Base-by-base conservation (phyloP, 2,329 filamentous ascomycete species). In the Exophiala sp. region DNA sequence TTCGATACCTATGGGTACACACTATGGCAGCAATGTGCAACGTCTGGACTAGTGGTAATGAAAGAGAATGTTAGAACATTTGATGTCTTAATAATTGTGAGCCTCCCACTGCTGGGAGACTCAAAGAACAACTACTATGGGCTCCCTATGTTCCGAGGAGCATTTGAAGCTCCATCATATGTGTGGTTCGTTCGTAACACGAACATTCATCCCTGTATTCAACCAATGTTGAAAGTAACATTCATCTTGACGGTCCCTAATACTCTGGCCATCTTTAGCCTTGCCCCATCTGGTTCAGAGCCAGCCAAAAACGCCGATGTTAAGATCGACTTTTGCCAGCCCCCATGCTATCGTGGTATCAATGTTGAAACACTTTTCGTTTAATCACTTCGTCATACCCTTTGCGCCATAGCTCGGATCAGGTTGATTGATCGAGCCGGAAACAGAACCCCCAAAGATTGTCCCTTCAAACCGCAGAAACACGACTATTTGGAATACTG, bases 401-500 rank as follows among this genome's bases (percentile, higher is more conserved):
- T 10, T 43, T 40, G 53, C 49, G 48, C 52, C 55, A 41, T 51
- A 22, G 19, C 53, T 51, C 41, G 27, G 56, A 55, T 56, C 53
- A 58, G 50, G 56, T 58, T 58, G 53, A 58, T 53, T 57, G 54
- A 57, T 52, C 42, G 43, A 52, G 51, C 43, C 34, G 19, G 9
- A 50, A 46, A 50, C 29, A 39, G 32, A 50, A 47, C 34, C 42
- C 35, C 34, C 21, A 37, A 16, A 37, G 7, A 37, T 32, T n/a
- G 29, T 32, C 14, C 23, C 23, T 29, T 46, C n/a, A 13, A 13
- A 34, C 10, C 19, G 32, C 39, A 40, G 44, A 22, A 43, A 32
- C 42, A 49, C 34, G 24, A 18, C 52, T 50, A 58, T 38, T 57
- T 53, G 23, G 40, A 24, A 75, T 94, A 85, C 81, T 95, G 89